phyloP scores from a whole-genome alignment of 148 eudicot genomes.

The Dysphania ambrosioides region DNA sequence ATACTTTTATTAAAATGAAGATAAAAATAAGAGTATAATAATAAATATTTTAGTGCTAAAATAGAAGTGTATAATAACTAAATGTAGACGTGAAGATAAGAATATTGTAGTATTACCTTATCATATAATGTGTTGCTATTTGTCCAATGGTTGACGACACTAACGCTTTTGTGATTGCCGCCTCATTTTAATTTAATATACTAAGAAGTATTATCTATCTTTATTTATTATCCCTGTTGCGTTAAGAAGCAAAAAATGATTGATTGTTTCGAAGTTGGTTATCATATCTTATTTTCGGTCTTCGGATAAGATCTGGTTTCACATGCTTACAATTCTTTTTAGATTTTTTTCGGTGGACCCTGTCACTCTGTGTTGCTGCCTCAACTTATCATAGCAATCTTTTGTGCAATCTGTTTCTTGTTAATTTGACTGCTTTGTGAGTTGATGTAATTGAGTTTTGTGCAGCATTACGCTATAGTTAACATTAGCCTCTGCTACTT shows the following conservation, averaged over 20 bases:
- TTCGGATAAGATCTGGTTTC: slow-evolving; percentile 21
- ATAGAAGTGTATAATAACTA: too few relatives aligned
- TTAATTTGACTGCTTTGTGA: not conserved
- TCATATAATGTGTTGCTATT: too few relatives aligned
- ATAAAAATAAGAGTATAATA: too few relatives aligned
- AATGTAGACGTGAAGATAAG: too few relatives aligned
- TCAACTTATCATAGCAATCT: not conserved
- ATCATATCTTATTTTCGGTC: not conserved
- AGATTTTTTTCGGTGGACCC: slow-evolving; percentile 17
- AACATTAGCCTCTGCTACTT: too few relatives aligned
- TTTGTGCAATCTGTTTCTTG: slow-evolving; percentile 9
- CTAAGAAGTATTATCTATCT: too few relatives aligned
- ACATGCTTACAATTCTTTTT: slow-evolving; percentile 6
- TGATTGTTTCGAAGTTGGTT: not conserved
- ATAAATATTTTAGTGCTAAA: too few relatives aligned
- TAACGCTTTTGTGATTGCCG: slow-evolving; percentile 7
- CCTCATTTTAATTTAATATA: slow-evolving; percentile 10
- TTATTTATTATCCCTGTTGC: not conserved
- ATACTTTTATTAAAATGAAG: too few relatives aligned
- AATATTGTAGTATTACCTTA: too few relatives aligned
- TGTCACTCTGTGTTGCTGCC: too few relatives aligned
- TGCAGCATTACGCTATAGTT: too few relatives aligned
- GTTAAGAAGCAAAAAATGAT: not conserved
- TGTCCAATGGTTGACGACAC: slow-evolving; percentile 14
- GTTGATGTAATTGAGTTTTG: not conserved